Evolutionary conservation across 306 rosid species (phyloP), one percentile per base, ranked within the genome.

Genomic region (Dalbergia cultrata): DNA sequence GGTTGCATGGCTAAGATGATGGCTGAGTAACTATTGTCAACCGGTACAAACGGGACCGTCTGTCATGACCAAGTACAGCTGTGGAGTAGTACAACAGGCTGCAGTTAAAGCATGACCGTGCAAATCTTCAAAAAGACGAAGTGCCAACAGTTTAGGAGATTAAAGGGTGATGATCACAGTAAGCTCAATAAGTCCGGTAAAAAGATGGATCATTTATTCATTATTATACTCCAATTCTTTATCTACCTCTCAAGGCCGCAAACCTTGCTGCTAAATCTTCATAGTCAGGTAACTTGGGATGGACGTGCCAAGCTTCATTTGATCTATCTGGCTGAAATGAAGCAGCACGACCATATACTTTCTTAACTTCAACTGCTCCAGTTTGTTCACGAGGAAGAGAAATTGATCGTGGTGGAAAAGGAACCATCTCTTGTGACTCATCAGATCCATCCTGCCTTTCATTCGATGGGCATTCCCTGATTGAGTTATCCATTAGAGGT

Each of bases 271-370:
- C 88, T 83, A 96, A 85, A 87, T 92, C 98, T 62, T 93, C 99
- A 67, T 88, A 96, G 82, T 93, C 92, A 17, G 98, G 99, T 62
- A 96, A 82, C 60, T 96, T 96, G 22, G 99, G 99, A 79, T 96
- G 99, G 74, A 96, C 99, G 21, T 93, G 98, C 74, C 80, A 77
- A 67, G 97, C 91, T 47, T 76, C 87, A 5, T 49, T 65, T 58
- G 90, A 88, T 70, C 88, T 57, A 80, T 85, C 90, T 14, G 92
- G 93, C 71, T 90, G 97, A 79, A 96, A 88, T 72, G 99, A 80
- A 75, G 93, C 88, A 19, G 91, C 98, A 5, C 99, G 94, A 19
- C 84, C 44, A 78, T 80, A 92, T n/a, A 84, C 93, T 87, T 88
- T 95, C 50, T 91, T 68, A 69, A 84, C 75, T 72, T 88, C 87